phyloP scores from a whole-genome alignment of 495 filamentous ascomycete species.

The Daldinia bambusicola region DNA sequence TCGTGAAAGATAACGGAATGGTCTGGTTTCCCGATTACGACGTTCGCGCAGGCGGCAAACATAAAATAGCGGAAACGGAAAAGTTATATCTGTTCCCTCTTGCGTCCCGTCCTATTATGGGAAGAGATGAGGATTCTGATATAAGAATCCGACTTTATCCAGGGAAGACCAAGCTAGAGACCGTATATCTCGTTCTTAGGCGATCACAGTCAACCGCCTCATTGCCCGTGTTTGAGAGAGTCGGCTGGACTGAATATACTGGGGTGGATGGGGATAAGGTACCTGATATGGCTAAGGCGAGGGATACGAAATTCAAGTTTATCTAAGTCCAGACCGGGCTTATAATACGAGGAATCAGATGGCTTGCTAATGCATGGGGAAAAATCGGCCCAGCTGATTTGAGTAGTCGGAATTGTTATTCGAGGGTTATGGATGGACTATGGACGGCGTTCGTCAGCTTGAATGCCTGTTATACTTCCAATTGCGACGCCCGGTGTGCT shows the following conservation, averaged over 20 bases:
- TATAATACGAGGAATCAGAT: background rate
- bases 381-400: too few relatives aligned
- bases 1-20: conserved; percentile 7
- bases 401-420: too few relatives aligned
- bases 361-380: background rate
- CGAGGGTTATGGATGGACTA: too few relatives aligned
- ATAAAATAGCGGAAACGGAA: background rate
- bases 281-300: conserved; percentile 3
- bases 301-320: conserved; percentile 10
- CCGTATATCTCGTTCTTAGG: background rate
- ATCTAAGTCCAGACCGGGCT: background rate
- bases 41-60: conserved; percentile 4
- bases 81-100: conserved; percentile 6
- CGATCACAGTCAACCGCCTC: background rate
- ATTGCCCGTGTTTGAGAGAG: background rate
- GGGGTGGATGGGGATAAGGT: conserved; percentile 13
- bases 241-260: conserved; percentile 15
- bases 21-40: conserved; percentile 11
- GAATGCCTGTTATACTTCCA: too few relatives aligned
- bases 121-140: conserved; percentile 1
- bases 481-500: too few relatives aligned
- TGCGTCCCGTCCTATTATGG: background rate
- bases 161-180: background rate
- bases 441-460: too few relatives aligned
- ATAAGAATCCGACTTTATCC: background rate